phyloP scores from a whole-genome alignment of 345 rosid species.

The Brassica juncea region DNA sequence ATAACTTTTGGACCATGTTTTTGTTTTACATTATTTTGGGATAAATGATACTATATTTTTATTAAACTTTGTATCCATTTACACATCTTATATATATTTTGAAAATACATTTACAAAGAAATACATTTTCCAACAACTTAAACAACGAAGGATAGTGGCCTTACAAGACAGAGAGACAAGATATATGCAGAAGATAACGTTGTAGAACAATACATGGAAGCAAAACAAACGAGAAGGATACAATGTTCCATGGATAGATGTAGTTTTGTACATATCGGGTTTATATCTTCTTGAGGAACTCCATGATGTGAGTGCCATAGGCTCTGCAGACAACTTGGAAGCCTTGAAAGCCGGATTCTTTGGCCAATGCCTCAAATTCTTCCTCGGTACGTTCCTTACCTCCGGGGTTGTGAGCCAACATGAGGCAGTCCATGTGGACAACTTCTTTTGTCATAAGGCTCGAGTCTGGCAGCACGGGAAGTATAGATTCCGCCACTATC shows the following conservation, averaged over 20 bases:
- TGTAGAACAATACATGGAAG: not conserved
- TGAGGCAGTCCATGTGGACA: constrained; percentile 57
- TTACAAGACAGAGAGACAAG: too few relatives aligned
- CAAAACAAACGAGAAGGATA: not conserved
- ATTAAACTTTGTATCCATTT: not conserved
- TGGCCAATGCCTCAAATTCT: constrained; percentile 71
- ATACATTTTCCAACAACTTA: not conserved
- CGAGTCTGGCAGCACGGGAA: constrained; percentile 66
- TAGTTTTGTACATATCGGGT: too few relatives aligned
- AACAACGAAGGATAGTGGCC: not conserved
- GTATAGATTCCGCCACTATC: constrained; percentile 66
- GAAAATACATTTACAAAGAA: not conserved
- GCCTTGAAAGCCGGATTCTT: not conserved
- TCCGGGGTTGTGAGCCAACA: constrained; percentile 88
- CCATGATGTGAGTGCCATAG: constrained; percentile 30
- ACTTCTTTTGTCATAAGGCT: constrained; percentile 50
- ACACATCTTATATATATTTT: not conserved
- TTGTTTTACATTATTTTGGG: not conserved
- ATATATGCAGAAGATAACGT: not conserved
- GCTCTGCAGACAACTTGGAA: constrained; percentile 29
- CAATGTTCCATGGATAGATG: not conserved
- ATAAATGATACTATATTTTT: not conserved
- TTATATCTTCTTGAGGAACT: constrained; percentile 23
- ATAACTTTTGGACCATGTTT: not conserved
- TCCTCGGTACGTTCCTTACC: constrained; percentile 75